Evolutionary conservation across 345 rosid genomes (phyloP).

Genomic region (Citrus cavaleriei): DNA sequence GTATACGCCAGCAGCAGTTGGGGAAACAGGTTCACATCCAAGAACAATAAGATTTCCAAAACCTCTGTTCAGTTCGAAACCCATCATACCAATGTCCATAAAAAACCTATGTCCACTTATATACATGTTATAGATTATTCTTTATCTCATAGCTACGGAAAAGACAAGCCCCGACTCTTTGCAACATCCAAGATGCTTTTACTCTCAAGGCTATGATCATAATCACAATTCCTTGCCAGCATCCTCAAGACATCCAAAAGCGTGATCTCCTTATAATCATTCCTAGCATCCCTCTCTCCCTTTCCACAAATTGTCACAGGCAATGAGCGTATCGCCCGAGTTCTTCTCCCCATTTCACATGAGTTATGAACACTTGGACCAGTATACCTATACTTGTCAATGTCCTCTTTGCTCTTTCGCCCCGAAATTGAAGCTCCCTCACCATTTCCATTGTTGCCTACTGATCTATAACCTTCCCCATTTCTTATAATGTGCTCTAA

Average conservation of each 20-base stretch:
- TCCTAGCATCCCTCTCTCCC: not conserved
- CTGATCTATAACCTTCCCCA: not conserved
- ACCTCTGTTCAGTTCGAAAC: not conserved
- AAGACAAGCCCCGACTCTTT: conserved; percentile 19
- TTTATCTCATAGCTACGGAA: conserved; percentile 9
- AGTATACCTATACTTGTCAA: conserved; percentile 20
- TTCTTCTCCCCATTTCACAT: not conserved
- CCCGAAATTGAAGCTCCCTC: not conserved
- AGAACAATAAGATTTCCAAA: not conserved
- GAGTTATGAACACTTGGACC: not conserved
- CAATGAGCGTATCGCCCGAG: conserved; percentile 16
- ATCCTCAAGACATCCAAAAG: conserved; percentile 26
- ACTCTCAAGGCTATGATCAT: conserved; percentile 9
- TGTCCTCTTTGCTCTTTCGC: conserved; percentile 16
- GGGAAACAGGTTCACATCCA: not conserved
- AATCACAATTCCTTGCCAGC: conserved; percentile 6
- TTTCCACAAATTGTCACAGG: conserved; percentile 17
- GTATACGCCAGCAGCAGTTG: not conserved
- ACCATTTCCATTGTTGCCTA: not conserved
- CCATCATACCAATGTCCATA: not conserved
- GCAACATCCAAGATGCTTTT: conserved; percentile 22
- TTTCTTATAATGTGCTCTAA: not conserved
- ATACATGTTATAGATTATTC: not conserved
- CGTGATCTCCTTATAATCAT: not conserved
- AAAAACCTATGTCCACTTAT: not conserved